A percentile compares a stretch with the other conserved stretches of the same genome.
These are phyloP conservation scores for Rosa chinensis DNA, from an alignment of 306 rosid genomes.

Conservation along the genomic window DNA sequence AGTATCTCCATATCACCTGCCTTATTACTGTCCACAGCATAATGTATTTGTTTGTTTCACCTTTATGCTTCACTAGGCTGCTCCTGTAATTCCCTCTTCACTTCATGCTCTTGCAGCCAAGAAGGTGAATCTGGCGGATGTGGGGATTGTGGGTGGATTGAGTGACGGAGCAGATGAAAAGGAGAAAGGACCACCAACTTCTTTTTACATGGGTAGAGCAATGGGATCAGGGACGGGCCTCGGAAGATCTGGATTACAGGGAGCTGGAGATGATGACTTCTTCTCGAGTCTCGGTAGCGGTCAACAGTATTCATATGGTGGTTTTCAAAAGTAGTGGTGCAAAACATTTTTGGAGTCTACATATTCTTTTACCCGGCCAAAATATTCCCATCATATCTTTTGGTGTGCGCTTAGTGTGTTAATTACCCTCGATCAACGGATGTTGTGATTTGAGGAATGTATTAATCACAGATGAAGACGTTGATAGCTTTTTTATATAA, in stretches of 20 bases:
- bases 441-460: conserved; percentile 24
- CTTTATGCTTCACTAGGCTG: not conserved
- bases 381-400: conserved; percentile 24
- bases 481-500: not conserved
- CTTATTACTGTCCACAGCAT: conserved; percentile 9
- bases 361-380: conserved; percentile 41
- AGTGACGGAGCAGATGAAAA: conserved; percentile 69
- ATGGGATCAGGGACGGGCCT: conserved; percentile 95
- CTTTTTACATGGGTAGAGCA: conserved; percentile 88
- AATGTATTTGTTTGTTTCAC: not conserved
- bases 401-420: conserved; percentile 41
- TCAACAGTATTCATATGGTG: conserved; percentile 71
- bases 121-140: conserved; percentile 69
- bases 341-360: conserved; percentile 1
- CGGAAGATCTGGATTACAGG: conserved; percentile 57
- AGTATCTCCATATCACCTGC: conserved; percentile 37
- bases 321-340: conserved; percentile 67
- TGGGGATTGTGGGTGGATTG: conserved; percentile 84
- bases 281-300: conserved; percentile 60
- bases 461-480: conserved; percentile 15
- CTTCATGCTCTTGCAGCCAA: conserved; percentile 62
- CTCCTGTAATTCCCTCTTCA: conserved; percentile 12
- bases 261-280: conserved; percentile 52
- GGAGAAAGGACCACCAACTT: conserved; percentile 70
- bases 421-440: conserved; percentile 24